phyloP scores from a whole-genome alignment of 75 land plant genomes.

The Pinus tabuliformis region DNA sequence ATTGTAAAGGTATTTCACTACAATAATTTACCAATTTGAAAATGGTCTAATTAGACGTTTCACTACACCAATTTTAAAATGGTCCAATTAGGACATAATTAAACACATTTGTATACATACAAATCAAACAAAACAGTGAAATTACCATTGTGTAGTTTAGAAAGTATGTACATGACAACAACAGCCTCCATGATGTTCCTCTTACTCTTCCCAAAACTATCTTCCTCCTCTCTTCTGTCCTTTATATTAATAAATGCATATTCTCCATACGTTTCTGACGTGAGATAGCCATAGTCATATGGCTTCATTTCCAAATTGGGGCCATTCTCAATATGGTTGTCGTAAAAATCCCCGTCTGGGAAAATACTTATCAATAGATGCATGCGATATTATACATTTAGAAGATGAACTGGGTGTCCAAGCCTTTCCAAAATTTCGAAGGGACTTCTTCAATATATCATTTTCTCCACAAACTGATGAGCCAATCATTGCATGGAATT shows the following conservation, averaged over 20 bases:
- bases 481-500: too few species aligned
- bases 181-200: slow-evolving; percentile 66
- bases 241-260: slow-evolving; percentile 68
- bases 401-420: slow-evolving; percentile 80
- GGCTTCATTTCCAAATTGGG: slow-evolving; percentile 37
- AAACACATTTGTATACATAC: too few species aligned
- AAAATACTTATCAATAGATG: slow-evolving; percentile 90
- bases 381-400: slow-evolving; percentile 89
- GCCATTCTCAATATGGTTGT: slow-evolving; percentile 52
- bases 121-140: neutral
- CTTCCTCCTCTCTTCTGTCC: slow-evolving; percentile 42
- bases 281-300: slow-evolving; percentile 28
- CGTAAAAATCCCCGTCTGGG: slow-evolving; percentile 93
- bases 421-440: slow-evolving; percentile 90
- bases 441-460: slow-evolving; percentile 76
- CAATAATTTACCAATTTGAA: neutral
- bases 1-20: neutral
- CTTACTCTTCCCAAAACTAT: slow-evolving; percentile 32
- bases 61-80: neutral
- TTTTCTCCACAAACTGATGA: slow-evolving; percentile 49
- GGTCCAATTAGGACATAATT: neutral
- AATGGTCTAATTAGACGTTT: neutral
- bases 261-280: slow-evolving; percentile 46
- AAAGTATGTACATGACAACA: slow-evolving; percentile 37
- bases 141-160: slow-evolving; percentile 31